Conservation (phyloP, 2,329 filamentous ascomycete genomes). For the Xylogone sp. region DNA sequence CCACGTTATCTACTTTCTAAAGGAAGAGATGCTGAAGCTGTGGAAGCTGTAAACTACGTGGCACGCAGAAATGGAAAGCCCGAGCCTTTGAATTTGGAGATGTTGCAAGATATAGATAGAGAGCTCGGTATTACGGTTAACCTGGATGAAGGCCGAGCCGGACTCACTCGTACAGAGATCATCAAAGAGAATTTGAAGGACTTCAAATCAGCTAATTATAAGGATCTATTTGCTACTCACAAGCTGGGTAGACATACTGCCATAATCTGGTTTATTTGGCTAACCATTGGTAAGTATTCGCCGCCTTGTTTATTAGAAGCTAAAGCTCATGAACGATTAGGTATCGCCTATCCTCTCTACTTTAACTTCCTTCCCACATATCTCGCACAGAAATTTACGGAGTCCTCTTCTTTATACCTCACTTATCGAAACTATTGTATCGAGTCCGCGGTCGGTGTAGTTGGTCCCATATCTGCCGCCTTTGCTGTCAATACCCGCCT, state of each 20-base stretch:
- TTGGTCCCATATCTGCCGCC: slow-evolving; percentile 5
- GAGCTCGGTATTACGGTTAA: slow-evolving; percentile 5
- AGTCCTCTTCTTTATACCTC: slow-evolving; percentile 2
- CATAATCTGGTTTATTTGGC: slow-evolving; percentile 8
- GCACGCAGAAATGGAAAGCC: slow-evolving; percentile 39
- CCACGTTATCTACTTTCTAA: slow-evolving; percentile 93
- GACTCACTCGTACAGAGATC: slow-evolving; percentile 4
- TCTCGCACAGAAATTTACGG: slow-evolving; percentile 7
- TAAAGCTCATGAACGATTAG: not conserved
- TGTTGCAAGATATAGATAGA: slow-evolving; percentile 42
- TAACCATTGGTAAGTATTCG: slow-evolving; percentile 4
- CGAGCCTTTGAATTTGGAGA: slow-evolving; percentile 37
- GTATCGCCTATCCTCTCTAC: slow-evolving; percentile 11
- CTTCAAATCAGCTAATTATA: slow-evolving; percentile 9
- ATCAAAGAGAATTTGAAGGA: slow-evolving; percentile 4
- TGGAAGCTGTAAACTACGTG: slow-evolving; percentile 43
- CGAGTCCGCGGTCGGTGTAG: slow-evolving; percentile 3
- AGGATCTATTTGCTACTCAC: slow-evolving; percentile 4
- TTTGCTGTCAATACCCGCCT: slow-evolving; percentile 8
- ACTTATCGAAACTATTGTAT: slow-evolving; percentile 9
- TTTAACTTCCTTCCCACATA: slow-evolving; percentile 10
- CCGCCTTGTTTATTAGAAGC: not conserved
- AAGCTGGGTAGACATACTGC: slow-evolving; percentile 4
- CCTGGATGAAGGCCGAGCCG: slow-evolving; percentile 1
- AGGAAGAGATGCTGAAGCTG: slow-evolving; percentile 85